Evolutionary conservation across 2,329 filamentous ascomycete genomes (phyloP).

Genomic region (Fusarium newnesense): DNA sequence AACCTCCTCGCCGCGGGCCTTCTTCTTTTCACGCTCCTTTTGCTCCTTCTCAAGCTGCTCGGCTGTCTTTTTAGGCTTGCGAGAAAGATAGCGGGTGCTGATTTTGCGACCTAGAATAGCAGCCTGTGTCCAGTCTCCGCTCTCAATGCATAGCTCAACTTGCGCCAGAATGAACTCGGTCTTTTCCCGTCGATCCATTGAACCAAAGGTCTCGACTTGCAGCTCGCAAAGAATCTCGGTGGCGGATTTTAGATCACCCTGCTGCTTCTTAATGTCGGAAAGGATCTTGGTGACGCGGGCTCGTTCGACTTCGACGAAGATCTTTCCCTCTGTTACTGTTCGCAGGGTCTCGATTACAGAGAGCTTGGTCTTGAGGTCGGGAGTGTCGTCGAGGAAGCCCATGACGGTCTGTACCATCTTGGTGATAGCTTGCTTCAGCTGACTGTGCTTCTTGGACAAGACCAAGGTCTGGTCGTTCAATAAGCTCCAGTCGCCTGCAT

Average conservation of each 20-base stretch:
- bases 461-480: conserved; percentile 97
- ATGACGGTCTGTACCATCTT: conserved; percentile 99
- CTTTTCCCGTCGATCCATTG: conserved; percentile 97
- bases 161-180: conserved; percentile 98
- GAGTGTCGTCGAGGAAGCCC: conserved; percentile 87
- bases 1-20: conserved; percentile 81
- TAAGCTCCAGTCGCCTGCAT: conserved; percentile 90
- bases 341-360: conserved; percentile 93
- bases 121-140: conserved; percentile 95
- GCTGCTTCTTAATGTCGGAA: conserved; percentile 96
- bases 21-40: conserved; percentile 88
- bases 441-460: conserved; percentile 98
- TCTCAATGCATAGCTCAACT: conserved; percentile 93
- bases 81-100: conserved; percentile 89
- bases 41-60: conserved; percentile 92
- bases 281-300: conserved; percentile 94
- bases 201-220: conserved; percentile 98
- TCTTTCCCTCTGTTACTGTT: conserved; percentile 99
- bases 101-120: conserved; percentile 96
- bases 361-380: conserved; percentile 87
- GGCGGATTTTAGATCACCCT: conserved; percentile 90
- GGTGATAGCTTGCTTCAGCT: conserved; percentile 98
- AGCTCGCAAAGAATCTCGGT: conserved; percentile 95
- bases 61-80: conserved; percentile 89
- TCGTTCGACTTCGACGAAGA: conserved; percentile 98